Evolutionary conservation across 305 asterid genomes (phyloP).

Genomic region (Fraxinus nigra): DNA sequence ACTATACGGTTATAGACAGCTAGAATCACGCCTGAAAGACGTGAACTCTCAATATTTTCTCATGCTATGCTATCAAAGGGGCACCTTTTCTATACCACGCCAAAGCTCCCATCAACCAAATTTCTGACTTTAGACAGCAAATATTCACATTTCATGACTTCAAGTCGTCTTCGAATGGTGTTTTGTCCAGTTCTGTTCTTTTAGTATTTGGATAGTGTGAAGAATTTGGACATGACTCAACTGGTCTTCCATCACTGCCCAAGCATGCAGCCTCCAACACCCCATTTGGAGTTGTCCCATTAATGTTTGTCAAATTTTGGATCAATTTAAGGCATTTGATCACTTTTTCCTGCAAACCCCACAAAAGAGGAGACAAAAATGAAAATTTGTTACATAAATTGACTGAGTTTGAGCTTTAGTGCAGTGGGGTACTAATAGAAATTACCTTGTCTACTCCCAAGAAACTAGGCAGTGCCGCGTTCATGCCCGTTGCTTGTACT

Average conservation of each 20-base stretch:
- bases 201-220: slow-evolving; percentile 39
- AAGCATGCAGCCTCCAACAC: slow-evolving; percentile 50
- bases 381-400: background rate
- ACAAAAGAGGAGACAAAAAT: slow-evolving; percentile 6
- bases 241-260: slow-evolving; percentile 49
- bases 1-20: slow-evolving; percentile 32
- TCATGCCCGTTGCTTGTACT: slow-evolving; percentile 33
- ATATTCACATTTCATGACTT: background rate
- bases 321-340: slow-evolving; percentile 54
- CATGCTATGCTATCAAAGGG: background rate
- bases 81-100: slow-evolving; percentile 22
- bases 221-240: slow-evolving; percentile 45
- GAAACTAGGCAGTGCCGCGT: slow-evolving; percentile 48
- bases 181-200: slow-evolving; percentile 48
- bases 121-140: slow-evolving; percentile 20
- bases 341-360: slow-evolving; percentile 53
- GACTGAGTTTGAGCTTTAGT: background rate
- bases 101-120: slow-evolving; percentile 45
- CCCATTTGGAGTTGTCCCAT: slow-evolving; percentile 16
- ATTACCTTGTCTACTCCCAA: slow-evolving; percentile 53
- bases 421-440: slow-evolving; percentile 21
- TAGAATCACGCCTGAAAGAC: slow-evolving; percentile 19
- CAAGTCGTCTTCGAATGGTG: background rate
- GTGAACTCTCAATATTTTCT: slow-evolving; percentile 19
- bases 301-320: slow-evolving; percentile 40